Base-by-base conservation (phyloP, 345 rosid genomes). In the Populus pruinosa region DNA sequence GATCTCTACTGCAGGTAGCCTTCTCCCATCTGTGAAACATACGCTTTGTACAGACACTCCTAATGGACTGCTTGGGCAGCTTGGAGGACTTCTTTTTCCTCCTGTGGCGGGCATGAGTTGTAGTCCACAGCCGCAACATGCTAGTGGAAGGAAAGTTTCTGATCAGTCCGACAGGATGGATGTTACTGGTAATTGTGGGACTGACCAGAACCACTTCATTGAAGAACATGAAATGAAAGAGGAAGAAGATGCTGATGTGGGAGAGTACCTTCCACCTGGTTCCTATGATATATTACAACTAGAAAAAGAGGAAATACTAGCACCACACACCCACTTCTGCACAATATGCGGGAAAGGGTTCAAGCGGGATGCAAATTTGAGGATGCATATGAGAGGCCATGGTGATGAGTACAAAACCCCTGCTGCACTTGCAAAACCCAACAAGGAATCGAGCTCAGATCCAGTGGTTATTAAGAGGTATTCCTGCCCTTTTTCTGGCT, bases 341-440 rank as follows among this genome's bases (percentile, higher is more conserved):
- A 88, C 90, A 0, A 92, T 96, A 71, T 96, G 99, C 72, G 99
- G 99, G n/a, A 96, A 96, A 70, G 99, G 99, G 47, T 96, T 96
- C 76, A 96, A 96, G 84, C 88, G 99, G 80, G 99, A 96, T 53
- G 99, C 99, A 0, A 96, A 96, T 80, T 82, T 96, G 69, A 86
- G 99, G 33, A 96, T 96, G 99, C 99, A 96, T 79, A 96, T 96
- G 99, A 85, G 99, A 86, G 99, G 99, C 10, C 99, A 96, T 29
- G 99, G 99, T 7, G 98, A 96, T 27, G 97, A 96, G 86, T 96
- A 96, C 85, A 96, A 96, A 79, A 92, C 99, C 5, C 84, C 96
- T 0, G 98, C 96, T 16, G 99, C 99, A 25, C 92, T 96, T 1
- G 97, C 97, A 0, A 96, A 96, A 78, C 99, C 99, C 1, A 79